phyloP scores from a whole-genome alignment of 1,139 yeast species.

The Suhomyces yuchorum region DNA sequence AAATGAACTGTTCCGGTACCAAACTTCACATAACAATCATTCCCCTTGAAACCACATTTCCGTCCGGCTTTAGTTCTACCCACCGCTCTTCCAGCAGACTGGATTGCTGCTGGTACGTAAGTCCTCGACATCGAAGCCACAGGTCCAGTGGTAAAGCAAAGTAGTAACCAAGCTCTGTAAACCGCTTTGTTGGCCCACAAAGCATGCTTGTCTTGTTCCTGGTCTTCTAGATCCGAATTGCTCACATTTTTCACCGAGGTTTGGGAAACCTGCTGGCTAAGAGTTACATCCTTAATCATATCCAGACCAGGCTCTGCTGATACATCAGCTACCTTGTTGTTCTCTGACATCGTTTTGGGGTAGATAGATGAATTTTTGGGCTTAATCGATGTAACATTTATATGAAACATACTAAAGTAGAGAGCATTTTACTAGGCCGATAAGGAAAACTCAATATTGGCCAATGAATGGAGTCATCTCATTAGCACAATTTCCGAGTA shows the following conservation, averaged over 20 bases:
- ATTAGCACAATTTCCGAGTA: not conserved
- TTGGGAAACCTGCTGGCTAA: not conserved
- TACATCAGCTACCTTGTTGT: too few relatives aligned
- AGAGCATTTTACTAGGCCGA: not conserved
- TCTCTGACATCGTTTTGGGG: not conserved
- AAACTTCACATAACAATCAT: slow-evolving; percentile 42
- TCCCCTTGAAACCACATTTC: slow-evolving; percentile 32
- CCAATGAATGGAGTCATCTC: not conserved
- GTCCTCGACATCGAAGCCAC: slow-evolving; percentile 47
- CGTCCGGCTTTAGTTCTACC: slow-evolving; percentile 32
- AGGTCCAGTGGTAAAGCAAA: slow-evolving; percentile 42
- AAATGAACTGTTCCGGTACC: slow-evolving; percentile 40
- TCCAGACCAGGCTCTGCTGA: not conserved
- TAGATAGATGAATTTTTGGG: not conserved
- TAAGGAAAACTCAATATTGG: not conserved
- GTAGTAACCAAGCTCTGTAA: slow-evolving; percentile 25
- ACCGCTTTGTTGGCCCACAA: slow-evolving; percentile 23
- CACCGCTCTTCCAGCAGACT: slow-evolving; percentile 38
- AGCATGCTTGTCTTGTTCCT: slow-evolving; percentile 2
- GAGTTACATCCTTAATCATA: not conserved
- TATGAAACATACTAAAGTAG: too few relatives aligned
- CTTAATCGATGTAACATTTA: too few relatives aligned
- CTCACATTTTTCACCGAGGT: not conserved
- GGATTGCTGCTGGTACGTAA: slow-evolving; percentile 47
- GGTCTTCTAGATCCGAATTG: slow-evolving; percentile 1